Conservation (phyloP, 345 rosid species). For the Stellera chamaejasme region DNA sequence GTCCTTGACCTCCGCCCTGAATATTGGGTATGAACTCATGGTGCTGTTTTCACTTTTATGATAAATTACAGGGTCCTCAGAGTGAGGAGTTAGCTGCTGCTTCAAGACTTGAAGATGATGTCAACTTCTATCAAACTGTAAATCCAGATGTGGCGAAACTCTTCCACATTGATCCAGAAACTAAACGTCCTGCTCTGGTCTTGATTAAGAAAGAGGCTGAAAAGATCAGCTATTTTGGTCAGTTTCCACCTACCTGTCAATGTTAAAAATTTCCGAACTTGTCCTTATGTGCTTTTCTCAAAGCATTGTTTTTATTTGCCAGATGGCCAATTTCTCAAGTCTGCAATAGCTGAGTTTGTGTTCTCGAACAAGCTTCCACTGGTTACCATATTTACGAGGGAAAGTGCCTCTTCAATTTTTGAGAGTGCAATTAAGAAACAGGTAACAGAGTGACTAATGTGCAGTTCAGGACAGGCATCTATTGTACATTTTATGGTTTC, state of each 20-base stretch:
- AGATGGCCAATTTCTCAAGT: conserved; percentile 83
- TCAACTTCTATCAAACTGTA: conserved; percentile 82
- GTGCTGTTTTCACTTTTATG: background rate
- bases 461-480: background rate
- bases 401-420: conserved; percentile 65
- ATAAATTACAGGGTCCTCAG: conserved; percentile 54
- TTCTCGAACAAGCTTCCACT: conserved; percentile 82
- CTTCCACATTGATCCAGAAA: conserved; percentile 72
- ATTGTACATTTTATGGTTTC: background rate
- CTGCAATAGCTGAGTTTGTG: conserved; percentile 58
- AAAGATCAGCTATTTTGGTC: conserved; percentile 73
- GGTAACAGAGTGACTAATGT: conserved; percentile 25
- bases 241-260: conserved; percentile 18
- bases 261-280: conserved; percentile 3
- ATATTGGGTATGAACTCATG: too few relatives aligned
- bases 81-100: conserved; percentile 82
- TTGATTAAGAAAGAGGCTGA: conserved; percentile 80
- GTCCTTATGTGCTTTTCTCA: conserved; percentile 7
- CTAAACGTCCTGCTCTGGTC: conserved; percentile 76
- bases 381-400: conserved; percentile 76
- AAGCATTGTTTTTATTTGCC: conserved; percentile 19
- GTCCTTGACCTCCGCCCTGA: too few relatives aligned
- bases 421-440: conserved; percentile 90
- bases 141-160: conserved; percentile 88
- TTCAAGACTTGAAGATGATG: conserved; percentile 85